These are phyloP conservation scores for Scheffersomyces quercinus DNA, from an alignment of 1,139 yeast species.

Conservation along the genomic window DNA sequence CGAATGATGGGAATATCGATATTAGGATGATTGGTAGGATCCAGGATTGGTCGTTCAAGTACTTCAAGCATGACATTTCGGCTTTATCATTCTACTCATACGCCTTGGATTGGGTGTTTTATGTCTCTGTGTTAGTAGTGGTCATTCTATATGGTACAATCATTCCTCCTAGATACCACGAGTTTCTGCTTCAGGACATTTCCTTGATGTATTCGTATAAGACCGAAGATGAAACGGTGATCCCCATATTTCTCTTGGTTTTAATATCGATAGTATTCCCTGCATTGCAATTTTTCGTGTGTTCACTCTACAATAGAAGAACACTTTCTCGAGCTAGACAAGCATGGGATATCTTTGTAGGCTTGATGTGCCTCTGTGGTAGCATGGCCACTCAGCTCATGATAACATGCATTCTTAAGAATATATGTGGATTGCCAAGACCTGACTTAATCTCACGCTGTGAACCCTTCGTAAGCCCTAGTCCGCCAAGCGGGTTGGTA, in stretches of 20 bases:
- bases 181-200: conserved; percentile 38
- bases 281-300: conserved; percentile 23
- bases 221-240: conserved; percentile 30
- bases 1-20: neutral
- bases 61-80: conserved; percentile 16
- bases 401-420: conserved; percentile 45
- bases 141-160: conserved; percentile 33
- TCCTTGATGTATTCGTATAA: conserved; percentile 33
- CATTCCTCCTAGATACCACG: conserved; percentile 40
- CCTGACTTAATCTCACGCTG: conserved; percentile 51
- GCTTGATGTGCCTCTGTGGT: conserved; percentile 38
- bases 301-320: conserved; percentile 19
- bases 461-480: conserved; percentile 23
- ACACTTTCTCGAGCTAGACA: conserved; percentile 23
- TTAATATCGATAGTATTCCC: conserved; percentile 34
- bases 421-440: conserved; percentile 45
- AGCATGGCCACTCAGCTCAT: conserved; percentile 40
- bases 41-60: conserved; percentile 7
- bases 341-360: conserved; percentile 45
- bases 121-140: conserved; percentile 22
- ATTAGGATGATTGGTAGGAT: conserved; percentile 8
- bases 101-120: conserved; percentile 35
- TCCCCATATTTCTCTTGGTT: conserved; percentile 33
- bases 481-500: conserved; percentile 22
- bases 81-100: conserved; percentile 33